Conservation (phyloP, 2,329 filamentous ascomycete genomes). For the Nannizziopsis barbatae region DNA sequence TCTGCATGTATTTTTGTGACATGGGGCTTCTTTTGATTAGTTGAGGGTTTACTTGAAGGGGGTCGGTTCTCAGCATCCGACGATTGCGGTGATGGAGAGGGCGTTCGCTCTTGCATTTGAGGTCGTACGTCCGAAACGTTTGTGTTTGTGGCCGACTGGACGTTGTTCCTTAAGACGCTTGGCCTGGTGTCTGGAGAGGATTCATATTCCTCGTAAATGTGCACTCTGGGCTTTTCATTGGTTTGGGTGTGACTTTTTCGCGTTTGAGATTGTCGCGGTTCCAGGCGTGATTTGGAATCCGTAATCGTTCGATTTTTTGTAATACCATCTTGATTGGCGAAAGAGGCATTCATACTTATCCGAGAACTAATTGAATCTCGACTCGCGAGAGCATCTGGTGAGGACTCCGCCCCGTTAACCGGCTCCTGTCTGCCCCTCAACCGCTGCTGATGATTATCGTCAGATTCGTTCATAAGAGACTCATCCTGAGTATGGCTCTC, state of each 20-base stretch:
- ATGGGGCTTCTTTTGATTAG: conserved; percentile 33
- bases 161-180: neutral
- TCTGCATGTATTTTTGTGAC: conserved; percentile 34
- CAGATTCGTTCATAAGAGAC: conserved; percentile 8
- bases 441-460: conserved; percentile 7
- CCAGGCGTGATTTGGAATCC: neutral
- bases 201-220: too few relatives aligned
- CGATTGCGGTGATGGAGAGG: conserved; percentile 59
- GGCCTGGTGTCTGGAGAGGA: neutral
- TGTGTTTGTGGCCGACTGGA: conserved; percentile 4
- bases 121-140: conserved; percentile 19
- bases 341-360: neutral
- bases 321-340: neutral
- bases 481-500: conserved; percentile 2
- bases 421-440: conserved; percentile 7
- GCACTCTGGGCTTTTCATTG: neutral
- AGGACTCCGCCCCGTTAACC: neutral
- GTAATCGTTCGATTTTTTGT: neutral
- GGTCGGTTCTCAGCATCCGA: conserved; percentile 73
- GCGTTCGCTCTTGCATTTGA: conserved; percentile 36
- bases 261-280: neutral
- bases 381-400: neutral
- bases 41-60: conserved; percentile 53
- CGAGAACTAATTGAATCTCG: neutral
- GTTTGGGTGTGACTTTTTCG: neutral